phyloP scores from a whole-genome alignment of 1,139 yeast genomes.

The Ashbya aceris region DNA sequence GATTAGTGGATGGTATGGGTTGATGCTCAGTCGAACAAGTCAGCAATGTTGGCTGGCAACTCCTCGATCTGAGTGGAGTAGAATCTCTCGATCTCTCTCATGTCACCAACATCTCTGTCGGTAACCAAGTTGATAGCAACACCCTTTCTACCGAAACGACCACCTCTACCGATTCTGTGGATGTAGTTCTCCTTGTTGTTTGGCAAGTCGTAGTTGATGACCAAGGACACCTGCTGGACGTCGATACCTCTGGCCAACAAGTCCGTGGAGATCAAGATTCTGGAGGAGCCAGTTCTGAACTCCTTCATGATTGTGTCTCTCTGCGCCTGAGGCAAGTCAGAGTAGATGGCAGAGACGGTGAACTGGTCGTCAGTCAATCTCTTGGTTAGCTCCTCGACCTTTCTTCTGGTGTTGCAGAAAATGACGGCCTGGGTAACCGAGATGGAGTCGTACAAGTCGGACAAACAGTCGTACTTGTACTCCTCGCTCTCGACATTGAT shows the following conservation, averaged over 20 bases:
- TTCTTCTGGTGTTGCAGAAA: slow-evolving; percentile 97
- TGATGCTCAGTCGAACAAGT: slow-evolving; percentile 48
- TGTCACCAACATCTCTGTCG: slow-evolving; percentile 78
- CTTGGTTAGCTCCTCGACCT: slow-evolving; percentile 90
- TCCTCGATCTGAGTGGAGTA: slow-evolving; percentile 97
- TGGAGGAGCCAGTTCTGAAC: slow-evolving; percentile 96
- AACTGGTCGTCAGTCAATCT: slow-evolving; percentile 79
- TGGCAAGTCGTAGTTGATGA: slow-evolving; percentile 96
- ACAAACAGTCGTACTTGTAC: slow-evolving; percentile 89
- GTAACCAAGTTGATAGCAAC: slow-evolving; percentile 98
- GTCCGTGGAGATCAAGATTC: slow-evolving; percentile 94
- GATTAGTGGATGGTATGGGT: background rate
- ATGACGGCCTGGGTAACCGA: slow-evolving; percentile 98
- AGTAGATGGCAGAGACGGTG: slow-evolving; percentile 96
- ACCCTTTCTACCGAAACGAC: slow-evolving; percentile 99
- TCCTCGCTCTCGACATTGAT: slow-evolving; percentile 90
- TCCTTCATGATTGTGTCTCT: slow-evolving; percentile 98
- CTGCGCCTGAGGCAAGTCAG: slow-evolving; percentile 93
- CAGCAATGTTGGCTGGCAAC: slow-evolving; percentile 91
- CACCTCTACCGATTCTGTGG: slow-evolving; percentile 99
- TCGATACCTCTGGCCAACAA: slow-evolving; percentile 99
- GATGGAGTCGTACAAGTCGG: slow-evolving; percentile 94
- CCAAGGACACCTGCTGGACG: slow-evolving; percentile 97
- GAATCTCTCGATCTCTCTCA: slow-evolving; percentile 97
- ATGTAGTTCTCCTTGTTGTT: slow-evolving; percentile 96